A percentile compares a stretch with the other conserved stretches of the same genome.
phyloP scores from a whole-genome alignment of 148 eudicot genomes.

The Spergularia marina region DNA sequence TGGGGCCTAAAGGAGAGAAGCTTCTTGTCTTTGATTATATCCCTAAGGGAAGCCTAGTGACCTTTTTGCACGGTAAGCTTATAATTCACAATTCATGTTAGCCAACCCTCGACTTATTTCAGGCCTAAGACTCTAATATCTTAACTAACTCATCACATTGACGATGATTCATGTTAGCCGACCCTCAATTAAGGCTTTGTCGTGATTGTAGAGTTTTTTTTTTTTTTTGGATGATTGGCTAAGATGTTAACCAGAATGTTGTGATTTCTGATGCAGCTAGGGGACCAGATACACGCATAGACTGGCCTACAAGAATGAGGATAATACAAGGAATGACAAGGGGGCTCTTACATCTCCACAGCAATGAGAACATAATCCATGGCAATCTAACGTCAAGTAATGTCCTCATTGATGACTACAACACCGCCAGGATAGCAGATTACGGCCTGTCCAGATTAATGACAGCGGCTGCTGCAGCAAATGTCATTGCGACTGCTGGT shows the following conservation, averaged over 20 bases:
- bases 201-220: no score
- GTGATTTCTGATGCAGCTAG: slow-evolving; percentile 40
- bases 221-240: no score
- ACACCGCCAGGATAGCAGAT: slow-evolving; percentile 57
- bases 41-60: slow-evolving; percentile 70
- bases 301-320: slow-evolving; percentile 76
- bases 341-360: slow-evolving; percentile 73
- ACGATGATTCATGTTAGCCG: no score
- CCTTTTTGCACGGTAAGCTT: slow-evolving; percentile 69
- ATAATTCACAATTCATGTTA: neutral
- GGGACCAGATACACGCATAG: slow-evolving; percentile 48
- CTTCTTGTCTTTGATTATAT: slow-evolving; percentile 93
- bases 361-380: slow-evolving; percentile 59
- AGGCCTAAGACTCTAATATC: no score
- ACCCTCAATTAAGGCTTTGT: neutral
- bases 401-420: slow-evolving; percentile 60
- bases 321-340: slow-evolving; percentile 58
- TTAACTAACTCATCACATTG: no score
- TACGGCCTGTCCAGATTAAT: slow-evolving; percentile 73
- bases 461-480: slow-evolving; percentile 69
- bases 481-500: slow-evolving; percentile 75
- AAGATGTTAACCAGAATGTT: neutral
- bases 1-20: slow-evolving; percentile 93
- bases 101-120: neutral
- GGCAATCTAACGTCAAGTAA: slow-evolving; percentile 89